Percentiles rank a stretch among this genome's conserved stretches.
phyloP scores from a whole-genome alignment of 1,284 basidiomycete species.

The Gomphus sp. region DNA sequence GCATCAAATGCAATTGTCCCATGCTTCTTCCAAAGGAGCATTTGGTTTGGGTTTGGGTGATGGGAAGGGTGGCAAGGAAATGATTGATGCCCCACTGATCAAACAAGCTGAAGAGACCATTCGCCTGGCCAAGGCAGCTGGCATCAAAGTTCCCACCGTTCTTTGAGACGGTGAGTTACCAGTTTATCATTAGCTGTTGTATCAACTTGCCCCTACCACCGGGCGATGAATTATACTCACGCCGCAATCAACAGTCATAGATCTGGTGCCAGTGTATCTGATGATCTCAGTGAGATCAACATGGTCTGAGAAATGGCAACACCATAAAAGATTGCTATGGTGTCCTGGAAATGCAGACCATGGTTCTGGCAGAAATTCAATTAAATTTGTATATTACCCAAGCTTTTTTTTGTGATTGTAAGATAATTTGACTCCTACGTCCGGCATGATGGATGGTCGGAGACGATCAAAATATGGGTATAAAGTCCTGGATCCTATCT shows the following conservation, averaged over 20 bases:
- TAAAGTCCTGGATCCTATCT: constrained; percentile 90
- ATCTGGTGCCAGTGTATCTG: too few species aligned
- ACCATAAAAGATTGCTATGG: too few species aligned
- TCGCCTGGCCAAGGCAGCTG: constrained; percentile 52
- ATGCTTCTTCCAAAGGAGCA: constrained; percentile 45
- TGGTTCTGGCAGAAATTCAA: not conserved
- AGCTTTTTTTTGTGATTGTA: not conserved
- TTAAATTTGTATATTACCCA: not conserved
- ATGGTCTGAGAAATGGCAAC: too few species aligned
- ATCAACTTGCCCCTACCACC: too few species aligned
- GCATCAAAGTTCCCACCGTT: constrained; percentile 46
- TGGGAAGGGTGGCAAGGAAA: constrained; percentile 54
- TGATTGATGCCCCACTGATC: constrained; percentile 92
- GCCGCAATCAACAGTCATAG: too few species aligned
- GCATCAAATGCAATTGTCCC: constrained; percentile 47
- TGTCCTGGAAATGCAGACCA: not conserved
- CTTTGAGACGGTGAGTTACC: not conserved
- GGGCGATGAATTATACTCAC: not conserved
- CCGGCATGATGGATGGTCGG: not conserved
- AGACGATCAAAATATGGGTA: constrained; percentile 65
- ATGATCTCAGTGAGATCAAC: too few species aligned
- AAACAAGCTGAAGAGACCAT: constrained; percentile 73
- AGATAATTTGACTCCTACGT: not conserved
- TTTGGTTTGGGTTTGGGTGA: constrained; percentile 50
- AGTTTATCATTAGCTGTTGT: not conserved